These are phyloP conservation scores for Phragmites australis DNA, from an alignment of 176 grass and related monocot species.

Conservation along the genomic window DNA sequence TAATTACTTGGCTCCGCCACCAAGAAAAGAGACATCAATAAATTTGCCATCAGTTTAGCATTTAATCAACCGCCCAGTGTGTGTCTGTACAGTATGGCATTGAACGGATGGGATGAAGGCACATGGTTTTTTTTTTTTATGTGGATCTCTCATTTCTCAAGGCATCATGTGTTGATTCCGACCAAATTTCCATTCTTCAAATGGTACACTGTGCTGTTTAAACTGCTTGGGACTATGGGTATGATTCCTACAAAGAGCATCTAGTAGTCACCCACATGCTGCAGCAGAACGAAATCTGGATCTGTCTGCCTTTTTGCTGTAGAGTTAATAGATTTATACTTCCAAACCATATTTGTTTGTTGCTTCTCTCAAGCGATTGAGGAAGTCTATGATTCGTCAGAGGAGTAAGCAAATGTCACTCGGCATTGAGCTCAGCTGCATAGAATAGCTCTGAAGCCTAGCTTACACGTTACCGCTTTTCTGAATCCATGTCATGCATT, in stretches of 20 bases:
- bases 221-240: slow-evolving; percentile 10
- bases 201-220: not conserved
- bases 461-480: not conserved
- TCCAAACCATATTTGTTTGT: too few relatives aligned
- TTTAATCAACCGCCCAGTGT: not conserved
- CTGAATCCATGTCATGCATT: slow-evolving; percentile 14
- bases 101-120: not conserved
- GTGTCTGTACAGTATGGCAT: not conserved
- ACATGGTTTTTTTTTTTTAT: not conserved
- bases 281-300: slow-evolving; percentile 27
- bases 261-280: slow-evolving; percentile 32
- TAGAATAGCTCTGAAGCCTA: slow-evolving; percentile 15
- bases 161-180: not conserved
- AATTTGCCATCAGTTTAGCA: not conserved
- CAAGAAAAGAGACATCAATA: not conserved
- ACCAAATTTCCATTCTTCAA: slow-evolving; percentile 12
- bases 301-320: slow-evolving; percentile 13
- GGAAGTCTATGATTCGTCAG: too few relatives aligned
- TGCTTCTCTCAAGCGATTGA: too few relatives aligned
- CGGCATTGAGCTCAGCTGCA: not conserved
- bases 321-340: slow-evolving; percentile 14
- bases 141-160: slow-evolving; percentile 6
- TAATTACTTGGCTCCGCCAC: not conserved
- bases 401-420: not conserved
- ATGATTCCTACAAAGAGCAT: slow-evolving; percentile 32